Percentiles rank a stretch among this genome's conserved stretches.
These are phyloP conservation scores for Aspergillus ellipticus DNA, from an alignment of 495 filamentous ascomycete genomes.

Conservation along the genomic window DNA sequence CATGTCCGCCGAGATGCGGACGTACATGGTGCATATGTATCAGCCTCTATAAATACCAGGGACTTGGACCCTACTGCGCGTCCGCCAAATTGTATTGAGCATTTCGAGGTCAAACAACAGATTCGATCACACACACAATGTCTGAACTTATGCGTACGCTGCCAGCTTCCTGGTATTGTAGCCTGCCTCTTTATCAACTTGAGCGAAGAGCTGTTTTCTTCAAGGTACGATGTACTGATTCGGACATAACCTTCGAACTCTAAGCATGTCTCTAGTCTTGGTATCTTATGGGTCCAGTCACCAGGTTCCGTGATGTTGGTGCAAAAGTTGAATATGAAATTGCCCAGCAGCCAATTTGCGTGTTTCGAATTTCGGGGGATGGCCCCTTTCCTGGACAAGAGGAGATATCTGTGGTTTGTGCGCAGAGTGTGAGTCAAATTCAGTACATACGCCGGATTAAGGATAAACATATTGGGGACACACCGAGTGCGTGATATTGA, in stretches of 20 bases:
- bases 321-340: constrained; percentile 53
- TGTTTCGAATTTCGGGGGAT: constrained; percentile 35
- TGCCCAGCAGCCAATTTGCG: constrained; percentile 48
- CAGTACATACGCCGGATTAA: not conserved
- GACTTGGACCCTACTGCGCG: not conserved
- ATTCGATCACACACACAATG: constrained; percentile 22
- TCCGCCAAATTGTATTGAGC: not conserved
- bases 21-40: not conserved
- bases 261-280: constrained; percentile 43
- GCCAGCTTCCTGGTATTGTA: constrained; percentile 46
- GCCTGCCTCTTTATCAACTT: constrained; percentile 42
- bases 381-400: constrained; percentile 24
- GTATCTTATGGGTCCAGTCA: constrained; percentile 61
- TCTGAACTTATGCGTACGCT: constrained; percentile 37
- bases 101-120: not conserved
- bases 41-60: constrained; percentile 3
- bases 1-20: constrained; percentile 5
- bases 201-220: constrained; percentile 54
- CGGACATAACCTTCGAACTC: not conserved
- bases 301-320: constrained; percentile 44
- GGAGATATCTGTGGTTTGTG: constrained; percentile 42
- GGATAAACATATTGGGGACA: not conserved
- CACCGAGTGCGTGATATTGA: not conserved
- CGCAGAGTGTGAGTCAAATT: constrained; percentile 28
- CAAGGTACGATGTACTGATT: constrained; percentile 29